Base-by-base conservation (phyloP, 169 alveolate genomes). In the Eimeria zaria region DNA sequence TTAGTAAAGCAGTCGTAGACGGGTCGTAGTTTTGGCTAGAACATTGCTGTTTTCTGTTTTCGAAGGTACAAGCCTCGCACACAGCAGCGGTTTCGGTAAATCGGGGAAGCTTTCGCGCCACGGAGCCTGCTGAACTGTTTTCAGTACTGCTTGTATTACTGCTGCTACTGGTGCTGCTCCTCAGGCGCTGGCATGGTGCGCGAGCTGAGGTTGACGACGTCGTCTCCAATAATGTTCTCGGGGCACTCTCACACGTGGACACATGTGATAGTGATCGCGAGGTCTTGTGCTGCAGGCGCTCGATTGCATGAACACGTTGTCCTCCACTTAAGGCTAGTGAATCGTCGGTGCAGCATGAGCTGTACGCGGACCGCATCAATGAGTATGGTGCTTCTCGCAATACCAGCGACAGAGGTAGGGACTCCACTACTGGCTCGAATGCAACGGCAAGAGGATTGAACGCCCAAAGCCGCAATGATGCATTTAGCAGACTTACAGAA, bases 371-470 rank as follows among this genome's bases (percentile, higher is more conserved):
- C 62, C 60, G 60, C 93, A 87, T 87, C 30, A 87, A 48, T 60
- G 67, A 48, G 48, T 83, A 93, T 30, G 96, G 94, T 12, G 90
- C 88, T 24, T 93, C 96, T 22, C 96, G 73, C n/a, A 73, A 27
- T n/a, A 93, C 89, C 20, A 83, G 76, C 55, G 62, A 30, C 1
- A 93, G 53, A 14, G 94, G 88, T 1, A 83, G 73, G 30, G 89
- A 58, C 69, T 93, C 96, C 46, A 93, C 83, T 14, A 93, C 96
- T 2, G 96, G 96, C 53, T 93, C 96, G 36, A 80, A 93, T 44
- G 96, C 96, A 14, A 83, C 96, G 11, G 96, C 94, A n/a, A 83
- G 58, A 39, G 96, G 94, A 58, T 93, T 93, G 58, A 83, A 93
- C 11, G 94, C 89, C 96, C 93, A 83, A 53, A 93, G 67, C 58